These are phyloP conservation scores for Fusarium keratoplasticum DNA, from an alignment of 2,329 filamentous ascomycete genomes.

Conservation along the genomic window DNA sequence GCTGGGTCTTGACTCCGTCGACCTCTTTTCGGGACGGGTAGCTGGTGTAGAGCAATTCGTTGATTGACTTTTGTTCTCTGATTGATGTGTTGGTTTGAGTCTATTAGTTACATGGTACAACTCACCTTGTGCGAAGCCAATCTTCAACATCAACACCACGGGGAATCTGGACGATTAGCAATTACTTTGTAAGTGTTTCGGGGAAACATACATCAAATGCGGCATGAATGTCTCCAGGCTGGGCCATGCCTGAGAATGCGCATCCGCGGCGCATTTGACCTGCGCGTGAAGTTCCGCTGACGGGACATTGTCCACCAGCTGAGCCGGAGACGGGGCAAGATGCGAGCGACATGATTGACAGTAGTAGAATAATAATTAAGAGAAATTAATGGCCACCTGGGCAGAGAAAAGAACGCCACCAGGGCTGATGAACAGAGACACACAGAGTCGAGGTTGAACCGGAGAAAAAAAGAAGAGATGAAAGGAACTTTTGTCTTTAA, in stretches of 20 bases:
- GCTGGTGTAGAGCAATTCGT: slow-evolving; percentile 59
- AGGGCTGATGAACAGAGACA: slow-evolving; percentile 9
- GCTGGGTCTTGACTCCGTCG: slow-evolving; percentile 48
- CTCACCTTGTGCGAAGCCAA: slow-evolving; percentile 55
- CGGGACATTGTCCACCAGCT: slow-evolving; percentile 40
- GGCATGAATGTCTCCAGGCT: slow-evolving; percentile 35
- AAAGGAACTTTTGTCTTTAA: neutral
- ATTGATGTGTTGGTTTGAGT: neutral
- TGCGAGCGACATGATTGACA: slow-evolving; percentile 43
- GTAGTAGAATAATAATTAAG: neutral
- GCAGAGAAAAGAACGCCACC: slow-evolving; percentile 25
- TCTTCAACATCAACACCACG: slow-evolving; percentile 58
- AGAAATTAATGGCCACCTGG: slow-evolving; percentile 23
- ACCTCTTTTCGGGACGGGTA: slow-evolving; percentile 56
- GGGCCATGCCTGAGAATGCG: slow-evolving; percentile 27
- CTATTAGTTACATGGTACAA: neutral
- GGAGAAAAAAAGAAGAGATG: neutral
- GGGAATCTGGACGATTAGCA: slow-evolving; percentile 52
- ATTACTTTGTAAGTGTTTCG: accelerated
- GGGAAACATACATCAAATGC: slow-evolving; percentile 26
- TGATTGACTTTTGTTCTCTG: slow-evolving; percentile 59
- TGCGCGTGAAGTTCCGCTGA: slow-evolving; percentile 1
- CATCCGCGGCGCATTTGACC: slow-evolving; percentile 30
- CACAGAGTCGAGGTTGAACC: neutral
- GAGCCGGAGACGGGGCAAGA: slow-evolving; percentile 50